Evolutionary conservation across 139 green algal species (phyloP), one percentile per base, ranked within the genome.

Genomic region (Micractinium sp.): DNA sequence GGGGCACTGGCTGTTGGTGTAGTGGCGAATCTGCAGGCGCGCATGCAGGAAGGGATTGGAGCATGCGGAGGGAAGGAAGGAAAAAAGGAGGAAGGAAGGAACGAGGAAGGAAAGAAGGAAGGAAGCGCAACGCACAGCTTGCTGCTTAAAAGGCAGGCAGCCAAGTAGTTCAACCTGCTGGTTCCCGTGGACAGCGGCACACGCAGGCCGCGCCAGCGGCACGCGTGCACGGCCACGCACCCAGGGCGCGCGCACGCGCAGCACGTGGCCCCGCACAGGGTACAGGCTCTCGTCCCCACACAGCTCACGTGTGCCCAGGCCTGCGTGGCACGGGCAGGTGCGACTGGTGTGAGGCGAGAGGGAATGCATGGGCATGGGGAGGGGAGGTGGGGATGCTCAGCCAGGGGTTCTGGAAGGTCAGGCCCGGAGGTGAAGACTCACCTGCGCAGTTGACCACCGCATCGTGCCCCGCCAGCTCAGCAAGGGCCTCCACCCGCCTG

Each of bases 191-290:
- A n/a, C n/a, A n/a, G n/a, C n/a, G n/a, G n/a, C n/a, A n/a, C n/a
- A n/a, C n/a, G n/a, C n/a, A n/a, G n/a, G n/a, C n/a, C n/a, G n/a
- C n/a, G n/a, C n/a, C n/a, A n/a, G n/a, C n/a, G n/a, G n/a, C n/a
- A 19, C 15, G 61, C 61, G 22, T 88, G 89, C 41, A 90, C 89
- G 14, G 16, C 74, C 31, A 0, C 76, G 89, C 3, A 96, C 92
- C 93, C 94, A 95, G 13, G 93, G 94, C 25, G 95, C 95, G n/a
- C 88, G 81, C 41, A 96, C 94, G 0, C 94, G 90, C 71, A 97
- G 75, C n/a, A 97, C 90, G 36, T 97, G 94, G 18, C 92, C 84
- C 23, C 90, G 89, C 41, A 90, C 89, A 25, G 94, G 91, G 77
- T 90, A n/a, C 93, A 91, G 83, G 25, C 87, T 77, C 20, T 90